Base-by-base conservation (phyloP, 78 protist species). In the Cyanophora paradoxa region DNA sequence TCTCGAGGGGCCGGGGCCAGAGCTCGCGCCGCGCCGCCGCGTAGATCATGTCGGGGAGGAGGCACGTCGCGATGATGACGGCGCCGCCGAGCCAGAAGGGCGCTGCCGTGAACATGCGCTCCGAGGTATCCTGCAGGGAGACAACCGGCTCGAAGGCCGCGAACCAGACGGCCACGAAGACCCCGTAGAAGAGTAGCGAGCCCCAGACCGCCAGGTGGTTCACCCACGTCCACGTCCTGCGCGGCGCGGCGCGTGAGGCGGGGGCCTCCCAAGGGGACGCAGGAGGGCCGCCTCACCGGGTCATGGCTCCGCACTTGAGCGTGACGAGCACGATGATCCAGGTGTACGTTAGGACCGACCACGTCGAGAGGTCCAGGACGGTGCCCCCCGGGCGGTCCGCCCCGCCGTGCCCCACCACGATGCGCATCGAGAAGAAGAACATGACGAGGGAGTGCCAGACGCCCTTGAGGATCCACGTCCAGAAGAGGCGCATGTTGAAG, bases 301-400 rank as follows among this genome's bases (percentile, higher is more conserved):
- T 58, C 67, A 67, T 76, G 7, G 79, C 50, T 3, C 61, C 72
- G 13, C 19, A 39, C 79, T 85, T 85, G 70, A 85, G 52, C 11
- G 65, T 81, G 39, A 76, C 82, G 6, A 68, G 75, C 34, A 34
- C 1, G 33, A 79, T 19, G 17, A 59, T 54, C 19, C 61, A 28
- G n/a, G 78, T 26, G 50, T 61, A 68, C 2, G 8, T 0, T 7
- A 39, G 30, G 41, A 40, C 3, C 10, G 76, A 77, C 20, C 0
- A 1, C 33, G n/a, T 2, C 6, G 0, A n/a, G 44, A 81, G 28
- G 30, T 39, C 86, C 44, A 8, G 33, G 56, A 76, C 83, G 5
- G n/a, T 11, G n/a, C 40, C 50, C 3, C 31, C 7, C n/a, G n/a
- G 30, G 2, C n/a, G n/a, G n/a, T n/a, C n/a, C n/a, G n/a, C n/a